These are phyloP conservation scores for Lactifluus hygrophoroides DNA, from an alignment of 768 basidiomycete genomes.

Conservation along the genomic window DNA sequence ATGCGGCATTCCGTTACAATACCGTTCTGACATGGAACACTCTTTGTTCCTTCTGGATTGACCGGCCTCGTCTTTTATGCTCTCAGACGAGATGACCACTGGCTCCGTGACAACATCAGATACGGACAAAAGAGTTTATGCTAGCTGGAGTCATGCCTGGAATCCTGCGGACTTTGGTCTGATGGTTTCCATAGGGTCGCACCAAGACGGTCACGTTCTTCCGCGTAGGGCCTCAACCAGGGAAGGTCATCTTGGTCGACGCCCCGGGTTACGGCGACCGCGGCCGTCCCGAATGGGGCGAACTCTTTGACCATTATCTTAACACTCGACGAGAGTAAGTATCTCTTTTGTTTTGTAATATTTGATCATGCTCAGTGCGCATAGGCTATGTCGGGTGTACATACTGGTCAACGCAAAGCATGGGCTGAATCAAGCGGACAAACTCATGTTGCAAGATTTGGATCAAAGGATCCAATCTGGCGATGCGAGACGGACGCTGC, in stretches of 20 bases:
- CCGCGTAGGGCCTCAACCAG: slow-evolving; percentile 47
- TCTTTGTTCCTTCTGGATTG: too few species aligned
- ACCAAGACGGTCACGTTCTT: slow-evolving; percentile 68
- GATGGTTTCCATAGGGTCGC: too few species aligned
- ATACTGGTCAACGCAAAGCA: slow-evolving; percentile 65
- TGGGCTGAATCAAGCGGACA: slow-evolving; percentile 46
- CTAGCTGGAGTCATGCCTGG: too few species aligned
- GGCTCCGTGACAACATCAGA: too few species aligned
- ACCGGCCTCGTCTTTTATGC: too few species aligned
- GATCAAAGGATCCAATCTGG: slow-evolving; percentile 31
- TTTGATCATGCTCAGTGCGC: background rate
- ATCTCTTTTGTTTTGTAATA: background rate
- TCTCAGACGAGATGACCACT: too few species aligned
- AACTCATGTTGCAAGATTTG: slow-evolving; percentile 52
- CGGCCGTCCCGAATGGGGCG: slow-evolving; percentile 70
- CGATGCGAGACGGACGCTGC: slow-evolving; percentile 46
- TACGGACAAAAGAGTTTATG: too few species aligned
- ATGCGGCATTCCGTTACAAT: too few species aligned
- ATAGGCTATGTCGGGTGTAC: slow-evolving; percentile 61
- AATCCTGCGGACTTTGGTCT: too few species aligned
- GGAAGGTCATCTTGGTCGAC: slow-evolving; percentile 62
- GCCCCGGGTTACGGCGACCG: slow-evolving; percentile 73
- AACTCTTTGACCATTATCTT: slow-evolving; percentile 57
- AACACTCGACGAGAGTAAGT: slow-evolving; percentile 52
- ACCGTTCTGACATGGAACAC: too few species aligned